Evolutionary conservation across 768 basidiomycete genomes (phyloP).

Genomic region (Mrakia blollopis): DNA sequence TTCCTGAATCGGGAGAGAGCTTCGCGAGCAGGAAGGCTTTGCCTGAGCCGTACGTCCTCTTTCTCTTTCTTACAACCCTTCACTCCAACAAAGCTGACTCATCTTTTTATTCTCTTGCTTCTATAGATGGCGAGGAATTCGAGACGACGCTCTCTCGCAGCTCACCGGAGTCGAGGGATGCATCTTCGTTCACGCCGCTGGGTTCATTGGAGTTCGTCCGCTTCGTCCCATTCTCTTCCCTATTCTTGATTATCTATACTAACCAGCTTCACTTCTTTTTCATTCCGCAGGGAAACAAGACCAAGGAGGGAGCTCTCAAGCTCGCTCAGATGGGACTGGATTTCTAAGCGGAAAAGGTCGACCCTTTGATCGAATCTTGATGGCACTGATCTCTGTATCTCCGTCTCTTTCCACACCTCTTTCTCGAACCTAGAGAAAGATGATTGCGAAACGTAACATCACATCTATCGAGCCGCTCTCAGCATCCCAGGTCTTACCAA

Average conservation of each 20-base stretch:
- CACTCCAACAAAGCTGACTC: no score
- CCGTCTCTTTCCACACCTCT: neutral
- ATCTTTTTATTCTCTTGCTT: neutral
- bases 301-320: constrained; percentile 76
- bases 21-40: constrained; percentile 88
- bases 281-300: constrained; percentile 66
- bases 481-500: neutral
- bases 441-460: no score
- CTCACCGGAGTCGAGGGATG: constrained; percentile 71
- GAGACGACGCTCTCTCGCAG: constrained; percentile 74
- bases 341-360: neutral
- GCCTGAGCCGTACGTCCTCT: constrained; percentile 58
- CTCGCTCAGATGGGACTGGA: constrained; percentile 67
- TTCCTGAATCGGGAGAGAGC: constrained; percentile 71
- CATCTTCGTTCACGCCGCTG: constrained; percentile 90
- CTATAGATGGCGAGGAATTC: constrained; percentile 72
- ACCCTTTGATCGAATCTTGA: no score
- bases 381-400: neutral
- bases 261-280: neutral
- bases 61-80: neutral
- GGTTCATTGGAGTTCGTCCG: constrained; percentile 76
- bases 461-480: neutral
- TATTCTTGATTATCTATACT: neutral
- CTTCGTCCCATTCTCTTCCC: constrained; percentile 32
- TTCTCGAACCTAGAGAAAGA: neutral